These are phyloP conservation scores for Plasmodium berghei DNA, from an alignment of 169 alveolate genomes.

Conservation along the genomic window DNA sequence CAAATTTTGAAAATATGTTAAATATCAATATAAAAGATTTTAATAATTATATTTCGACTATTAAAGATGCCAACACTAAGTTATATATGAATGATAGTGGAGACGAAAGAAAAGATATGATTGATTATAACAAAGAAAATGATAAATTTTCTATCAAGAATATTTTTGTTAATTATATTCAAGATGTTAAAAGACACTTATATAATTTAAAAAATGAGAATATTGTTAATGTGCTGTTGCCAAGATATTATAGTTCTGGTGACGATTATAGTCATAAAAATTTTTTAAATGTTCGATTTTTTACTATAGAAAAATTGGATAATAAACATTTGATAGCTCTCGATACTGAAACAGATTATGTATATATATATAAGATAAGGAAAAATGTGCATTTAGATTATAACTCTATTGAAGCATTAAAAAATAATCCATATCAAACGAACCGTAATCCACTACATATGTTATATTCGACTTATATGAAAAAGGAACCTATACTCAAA, in stretches of 20 bases:
- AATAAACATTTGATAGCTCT: constrained; percentile 62
- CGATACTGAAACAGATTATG: constrained; percentile 71
- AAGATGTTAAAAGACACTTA: constrained; percentile 57
- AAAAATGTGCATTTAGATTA: constrained; percentile 72
- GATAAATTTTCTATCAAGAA: constrained; percentile 46
- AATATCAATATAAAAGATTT: constrained; percentile 69
- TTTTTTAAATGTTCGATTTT: constrained; percentile 63
- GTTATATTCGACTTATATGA: constrained; percentile 28
- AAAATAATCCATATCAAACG: constrained; percentile 5
- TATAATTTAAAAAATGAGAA: constrained; percentile 67
- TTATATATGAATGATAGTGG: constrained; percentile 51
- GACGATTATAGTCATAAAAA: constrained; percentile 64
- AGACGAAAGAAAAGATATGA: constrained; percentile 5
- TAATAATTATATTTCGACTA: constrained; percentile 63
- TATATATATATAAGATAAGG: constrained; percentile 60
- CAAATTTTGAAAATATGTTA: constrained; percentile 35
- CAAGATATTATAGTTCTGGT: constrained; percentile 55
- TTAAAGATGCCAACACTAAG: constrained; percentile 26
- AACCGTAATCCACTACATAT: constrained; percentile 20
- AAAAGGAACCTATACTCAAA: constrained; percentile 36
- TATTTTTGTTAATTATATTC: constrained; percentile 27
- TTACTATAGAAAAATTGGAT: constrained; percentile 68
- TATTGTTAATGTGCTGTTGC: constrained; percentile 45
- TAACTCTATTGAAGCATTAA: constrained; percentile 32
- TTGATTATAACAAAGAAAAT: neutral